Percentiles rank a stretch among this genome's conserved stretches.
These are phyloP conservation scores for Sporobolomyces pararoseus DNA, from an alignment of 768 basidiomycete species.

Conservation along the genomic window DNA sequence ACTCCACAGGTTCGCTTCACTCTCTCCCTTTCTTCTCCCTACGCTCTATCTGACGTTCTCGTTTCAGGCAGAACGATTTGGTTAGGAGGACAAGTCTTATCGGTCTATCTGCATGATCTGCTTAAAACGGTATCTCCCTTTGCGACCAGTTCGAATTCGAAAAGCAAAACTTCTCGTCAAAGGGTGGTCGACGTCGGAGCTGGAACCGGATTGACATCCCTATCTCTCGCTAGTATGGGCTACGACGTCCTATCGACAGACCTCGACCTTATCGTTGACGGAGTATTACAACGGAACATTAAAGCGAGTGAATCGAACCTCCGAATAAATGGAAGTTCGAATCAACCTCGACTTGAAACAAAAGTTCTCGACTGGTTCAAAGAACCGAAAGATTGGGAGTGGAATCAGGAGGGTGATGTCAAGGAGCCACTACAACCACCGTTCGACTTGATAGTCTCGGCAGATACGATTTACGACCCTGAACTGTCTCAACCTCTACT, in stretches of 20 bases:
- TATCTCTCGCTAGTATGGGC: constrained; percentile 64
- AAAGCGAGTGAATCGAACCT: constrained; percentile 52
- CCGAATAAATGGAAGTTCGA: neutral
- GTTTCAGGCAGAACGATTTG: constrained; percentile 32
- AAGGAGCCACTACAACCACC: constrained; percentile 54
- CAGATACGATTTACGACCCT: constrained; percentile 73
- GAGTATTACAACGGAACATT: constrained; percentile 66
- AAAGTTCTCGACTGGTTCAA: constrained; percentile 70
- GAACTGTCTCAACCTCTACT: constrained; percentile 67
- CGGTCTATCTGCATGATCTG: constrained; percentile 32
- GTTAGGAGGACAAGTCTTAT: constrained; percentile 36
- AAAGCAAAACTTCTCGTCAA: too few species aligned
- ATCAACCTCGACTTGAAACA: constrained; percentile 52
- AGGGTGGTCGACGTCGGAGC: constrained; percentile 72
- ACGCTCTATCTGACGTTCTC: neutral
- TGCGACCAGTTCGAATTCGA: too few species aligned
- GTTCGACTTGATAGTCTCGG: constrained; percentile 72
- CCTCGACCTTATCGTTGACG: constrained; percentile 59
- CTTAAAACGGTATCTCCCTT: neutral
- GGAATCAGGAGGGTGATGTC: constrained; percentile 52
- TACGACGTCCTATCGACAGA: constrained; percentile 78
- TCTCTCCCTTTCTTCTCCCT: neutral
- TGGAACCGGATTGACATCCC: constrained; percentile 62
- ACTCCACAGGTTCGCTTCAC: constrained; percentile 28
- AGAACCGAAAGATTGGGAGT: constrained; percentile 58